phyloP scores from a whole-genome alignment of 2,329 filamentous ascomycete genomes.

The Neoarthrinium moseri region DNA sequence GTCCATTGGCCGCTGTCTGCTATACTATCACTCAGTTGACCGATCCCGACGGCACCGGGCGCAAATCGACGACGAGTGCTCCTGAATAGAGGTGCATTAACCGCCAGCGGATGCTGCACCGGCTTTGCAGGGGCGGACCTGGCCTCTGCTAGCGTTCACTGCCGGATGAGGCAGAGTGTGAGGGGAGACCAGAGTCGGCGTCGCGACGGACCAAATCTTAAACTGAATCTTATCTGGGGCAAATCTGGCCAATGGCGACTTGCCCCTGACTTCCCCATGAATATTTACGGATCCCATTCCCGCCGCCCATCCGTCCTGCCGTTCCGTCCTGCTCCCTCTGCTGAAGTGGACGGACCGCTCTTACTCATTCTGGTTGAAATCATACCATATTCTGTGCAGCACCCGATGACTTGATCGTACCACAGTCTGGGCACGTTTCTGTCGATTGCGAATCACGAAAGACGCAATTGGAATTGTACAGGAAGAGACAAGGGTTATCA shows the following conservation, averaged over 20 bases:
- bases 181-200: background rate
- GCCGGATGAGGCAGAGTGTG: background rate
- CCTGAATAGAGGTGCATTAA: background rate
- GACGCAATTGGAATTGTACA: too few relatives aligned
- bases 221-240: slow-evolving; percentile 4
- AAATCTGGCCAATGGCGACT: too few relatives aligned
- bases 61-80: background rate
- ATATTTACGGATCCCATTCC: slow-evolving; percentile 8
- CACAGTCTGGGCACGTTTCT: too few relatives aligned
- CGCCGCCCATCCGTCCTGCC: slow-evolving; percentile 3
- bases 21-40: background rate
- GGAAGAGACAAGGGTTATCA: too few relatives aligned
- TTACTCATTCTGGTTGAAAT: too few relatives aligned
- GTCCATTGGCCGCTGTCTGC: background rate
- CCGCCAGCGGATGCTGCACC: slow-evolving; percentile 2
- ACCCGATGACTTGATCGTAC: too few relatives aligned
- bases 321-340: too few relatives aligned
- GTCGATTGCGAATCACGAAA: too few relatives aligned
- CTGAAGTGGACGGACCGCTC: too few relatives aligned
- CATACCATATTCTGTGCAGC: too few relatives aligned
- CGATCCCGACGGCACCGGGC: background rate
- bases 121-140: background rate
- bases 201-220: background rate
- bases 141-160: too few relatives aligned
- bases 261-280: too few relatives aligned